Conservation (phyloP, 164 flowering plant species). For the Aristolochia californica region DNA sequence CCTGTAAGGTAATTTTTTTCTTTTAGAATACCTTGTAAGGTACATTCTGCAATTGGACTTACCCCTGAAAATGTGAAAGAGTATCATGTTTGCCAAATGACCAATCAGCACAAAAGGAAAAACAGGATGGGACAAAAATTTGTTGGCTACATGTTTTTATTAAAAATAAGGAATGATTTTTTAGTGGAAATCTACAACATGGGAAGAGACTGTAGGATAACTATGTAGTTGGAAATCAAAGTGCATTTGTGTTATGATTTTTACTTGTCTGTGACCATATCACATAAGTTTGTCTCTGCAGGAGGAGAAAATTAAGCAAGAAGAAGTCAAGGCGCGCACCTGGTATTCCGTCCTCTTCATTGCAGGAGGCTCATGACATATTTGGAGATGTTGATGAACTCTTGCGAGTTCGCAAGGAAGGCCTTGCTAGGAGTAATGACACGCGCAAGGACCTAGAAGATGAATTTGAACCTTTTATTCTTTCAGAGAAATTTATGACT, state of each 20-base stretch:
- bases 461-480: slow-evolving; percentile 80
- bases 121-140: too few species aligned
- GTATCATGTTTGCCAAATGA: too few species aligned
- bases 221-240: too few species aligned
- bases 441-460: slow-evolving; percentile 65
- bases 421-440: slow-evolving; percentile 39
- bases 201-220: too few species aligned
- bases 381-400: slow-evolving; percentile 92
- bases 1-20: slow-evolving; percentile 44
- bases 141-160: too few species aligned
- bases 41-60: too few species aligned
- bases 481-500: slow-evolving; percentile 87
- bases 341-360: slow-evolving; percentile 64
- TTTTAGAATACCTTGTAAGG: too few species aligned
- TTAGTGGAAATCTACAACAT: too few species aligned
- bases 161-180: too few species aligned
- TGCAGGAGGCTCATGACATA: slow-evolving; percentile 84
- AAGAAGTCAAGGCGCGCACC: slow-evolving; percentile 52
- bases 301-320: slow-evolving; percentile 42
- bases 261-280: not conserved
- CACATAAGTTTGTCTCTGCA: slow-evolving; percentile 3
- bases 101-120: too few species aligned
- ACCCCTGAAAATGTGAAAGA: too few species aligned
- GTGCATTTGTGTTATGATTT: not conserved
- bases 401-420: slow-evolving; percentile 45